Percentiles rank a stretch among this genome's conserved stretches.
These are phyloP conservation scores for Kurtzmaniella fragi DNA, from an alignment of 805 yeast species.

Conservation along the genomic window DNA sequence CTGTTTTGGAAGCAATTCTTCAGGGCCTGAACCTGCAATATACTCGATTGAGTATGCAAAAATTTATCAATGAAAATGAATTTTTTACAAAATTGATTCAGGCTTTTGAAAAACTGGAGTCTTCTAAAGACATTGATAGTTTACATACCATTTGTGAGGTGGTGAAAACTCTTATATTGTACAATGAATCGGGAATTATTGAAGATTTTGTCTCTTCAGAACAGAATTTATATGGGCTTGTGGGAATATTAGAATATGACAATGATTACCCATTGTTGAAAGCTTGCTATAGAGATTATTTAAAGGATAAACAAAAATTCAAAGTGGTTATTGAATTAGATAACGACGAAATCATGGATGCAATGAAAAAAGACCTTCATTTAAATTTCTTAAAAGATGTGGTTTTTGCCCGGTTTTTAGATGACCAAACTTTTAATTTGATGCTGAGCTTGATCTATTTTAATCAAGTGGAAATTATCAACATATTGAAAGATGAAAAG, in stretches of 20 bases:
- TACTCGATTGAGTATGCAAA: slow-evolving; percentile 56
- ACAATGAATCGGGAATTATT: slow-evolving; percentile 51
- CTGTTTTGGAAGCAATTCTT: slow-evolving; percentile 51
- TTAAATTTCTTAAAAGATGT: slow-evolving; percentile 83
- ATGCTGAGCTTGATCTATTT: slow-evolving; percentile 62
- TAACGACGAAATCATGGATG: slow-evolving; percentile 35
- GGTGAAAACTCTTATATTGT: slow-evolving; percentile 62
- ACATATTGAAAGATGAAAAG: slow-evolving; percentile 41
- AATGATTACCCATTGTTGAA: slow-evolving; percentile 77
- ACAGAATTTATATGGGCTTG: slow-evolving; percentile 42
- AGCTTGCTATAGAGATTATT: slow-evolving; percentile 71
- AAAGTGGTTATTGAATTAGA: slow-evolving; percentile 64
- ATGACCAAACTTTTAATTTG: slow-evolving; percentile 69
- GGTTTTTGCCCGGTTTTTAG: slow-evolving; percentile 74
- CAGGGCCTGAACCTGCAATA: slow-evolving; percentile 59
- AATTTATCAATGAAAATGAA: slow-evolving; percentile 47
- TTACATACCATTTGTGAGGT: slow-evolving; percentile 69
- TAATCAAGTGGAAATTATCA: slow-evolving; percentile 65
- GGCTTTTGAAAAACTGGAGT: slow-evolving; percentile 56
- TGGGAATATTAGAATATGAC: slow-evolving; percentile 84
- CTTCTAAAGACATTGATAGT: slow-evolving; percentile 43
- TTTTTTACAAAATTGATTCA: slow-evolving; percentile 50
- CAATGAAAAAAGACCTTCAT: slow-evolving; percentile 71
- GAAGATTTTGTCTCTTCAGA: slow-evolving; percentile 30
- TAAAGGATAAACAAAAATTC: slow-evolving; percentile 53